Base-by-base conservation (phyloP, 2,329 filamentous ascomycete genomes). In the Annulohypoxylon truncatum region DNA sequence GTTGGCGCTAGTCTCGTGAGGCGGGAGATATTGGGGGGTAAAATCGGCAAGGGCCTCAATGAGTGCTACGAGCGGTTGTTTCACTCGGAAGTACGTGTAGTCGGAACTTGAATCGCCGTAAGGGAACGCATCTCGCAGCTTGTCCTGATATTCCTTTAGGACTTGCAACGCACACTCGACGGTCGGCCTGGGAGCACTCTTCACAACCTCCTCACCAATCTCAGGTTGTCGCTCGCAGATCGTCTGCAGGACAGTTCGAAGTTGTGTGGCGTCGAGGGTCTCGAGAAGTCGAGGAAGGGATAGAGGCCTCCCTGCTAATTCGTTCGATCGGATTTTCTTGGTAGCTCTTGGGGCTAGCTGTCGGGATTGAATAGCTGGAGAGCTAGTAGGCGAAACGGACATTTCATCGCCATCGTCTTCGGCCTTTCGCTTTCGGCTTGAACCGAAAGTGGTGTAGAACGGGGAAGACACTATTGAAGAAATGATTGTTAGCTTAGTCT, bases 61-160 rank as follows among this genome's bases (percentile, higher is more conserved):
- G 22, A 99, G 86, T 62, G 93, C 90, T 24, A 89, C 82, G 15
- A 98, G 85, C 35, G 91, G 88, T 70, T 94, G 91, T 72, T 91
- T 93, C 58, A 98, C 92, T 73, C 96, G 89, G 77, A 97, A 96
- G 79, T 97, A 99, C 53, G 93, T 91, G 80, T 98, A 98, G 78
- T 98, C 95, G 42, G 94, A 93, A 63, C 89, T 92, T 10, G 91
- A 87, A 72, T 94, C 90, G 75, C 93, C 93, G 73, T 96, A 93
- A 0, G 96, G 96, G 72, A 97, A 93, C 1, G 95, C 90, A 20
- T 88, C 87, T 75, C 90, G 91, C 65, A 99, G 85, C 61, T 87
- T 87, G 9, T 89, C 85, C 77, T 97, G 91, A 78, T 99, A 99
- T 67, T 91, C 91, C 70, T 86, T 84, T 60, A 99, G 83, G 7